Evolutionary conservation across 257 asterid species (phyloP).

Genomic region (Thymus mandschuricus): DNA sequence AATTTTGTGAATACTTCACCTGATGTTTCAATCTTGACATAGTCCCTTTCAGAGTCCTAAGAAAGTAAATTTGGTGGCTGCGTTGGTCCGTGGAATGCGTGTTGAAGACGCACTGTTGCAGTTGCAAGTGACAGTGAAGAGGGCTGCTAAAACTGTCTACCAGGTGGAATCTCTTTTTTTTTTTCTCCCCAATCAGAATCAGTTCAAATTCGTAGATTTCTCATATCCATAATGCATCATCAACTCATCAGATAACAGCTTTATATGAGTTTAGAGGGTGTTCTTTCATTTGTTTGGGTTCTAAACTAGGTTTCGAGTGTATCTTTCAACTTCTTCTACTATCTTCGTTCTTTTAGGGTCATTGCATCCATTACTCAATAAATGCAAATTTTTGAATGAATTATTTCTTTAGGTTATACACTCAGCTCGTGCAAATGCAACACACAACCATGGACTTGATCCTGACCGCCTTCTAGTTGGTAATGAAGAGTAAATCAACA

Average conservation of each 20-base stretch:
- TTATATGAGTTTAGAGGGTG: not conserved
- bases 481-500: constrained; percentile 19
- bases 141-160: constrained; percentile 96
- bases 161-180: constrained; percentile 53
- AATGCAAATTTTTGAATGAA: not conserved
- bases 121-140: constrained; percentile 85
- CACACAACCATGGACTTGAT: constrained; percentile 78
- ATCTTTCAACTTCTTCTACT: not conserved
- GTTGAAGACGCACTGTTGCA: constrained; percentile 97
- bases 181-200: not conserved
- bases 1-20: constrained; percentile 12
- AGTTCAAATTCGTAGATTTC: not conserved
- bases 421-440: constrained; percentile 95
- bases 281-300: not conserved
- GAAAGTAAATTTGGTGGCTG: constrained; percentile 93
- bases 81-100: constrained; percentile 94
- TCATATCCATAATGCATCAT: not conserved
- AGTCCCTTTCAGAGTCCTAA: constrained; percentile 76
- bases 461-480: constrained; percentile 90
- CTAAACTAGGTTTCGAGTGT: not conserved
- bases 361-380: not conserved
- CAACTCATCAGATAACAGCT: not conserved
- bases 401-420: constrained; percentile 62
- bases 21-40: not conserved
- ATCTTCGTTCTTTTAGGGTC: not conserved